Evolutionary conservation across 305 asterid species (phyloP).

Genomic region (Striga hermonthica): DNA sequence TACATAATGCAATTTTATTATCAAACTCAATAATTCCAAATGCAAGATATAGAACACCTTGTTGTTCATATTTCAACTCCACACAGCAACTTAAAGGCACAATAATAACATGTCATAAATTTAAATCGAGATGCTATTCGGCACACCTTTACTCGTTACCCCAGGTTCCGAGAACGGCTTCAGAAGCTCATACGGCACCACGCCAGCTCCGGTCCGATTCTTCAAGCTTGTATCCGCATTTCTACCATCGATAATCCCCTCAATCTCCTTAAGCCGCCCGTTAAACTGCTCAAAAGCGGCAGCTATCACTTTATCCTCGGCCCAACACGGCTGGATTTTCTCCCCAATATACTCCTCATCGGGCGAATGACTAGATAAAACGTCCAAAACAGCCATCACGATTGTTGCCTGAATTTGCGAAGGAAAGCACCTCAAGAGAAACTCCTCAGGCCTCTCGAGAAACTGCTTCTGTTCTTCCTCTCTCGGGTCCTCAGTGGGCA

Average conservation of each 20-base stretch:
- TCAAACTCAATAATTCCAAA: background rate
- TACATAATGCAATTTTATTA: background rate
- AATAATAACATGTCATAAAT: background rate
- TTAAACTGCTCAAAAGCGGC: conserved; percentile 51
- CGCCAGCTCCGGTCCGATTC: conserved; percentile 64
- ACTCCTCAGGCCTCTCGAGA: conserved; percentile 52
- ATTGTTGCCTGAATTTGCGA: conserved; percentile 56
- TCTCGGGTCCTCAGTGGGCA: conserved; percentile 61
- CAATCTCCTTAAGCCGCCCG: conserved; percentile 57
- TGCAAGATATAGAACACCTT: background rate
- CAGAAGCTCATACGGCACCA: conserved; percentile 53
- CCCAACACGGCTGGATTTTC: conserved; percentile 38
- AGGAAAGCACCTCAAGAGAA: conserved; percentile 52
- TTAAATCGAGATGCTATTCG: conserved; percentile 74
- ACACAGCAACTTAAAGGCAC: background rate
- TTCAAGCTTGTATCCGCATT: conserved; percentile 33
- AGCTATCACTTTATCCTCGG: conserved; percentile 33
- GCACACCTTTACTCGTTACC: conserved; percentile 73
- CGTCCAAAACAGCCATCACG: conserved; percentile 53
- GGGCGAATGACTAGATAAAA: conserved; percentile 66
- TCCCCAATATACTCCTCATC: conserved; percentile 79
- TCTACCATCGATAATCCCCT: conserved; percentile 60
- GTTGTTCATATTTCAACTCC: conserved; percentile 1
- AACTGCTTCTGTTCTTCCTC: conserved; percentile 40
- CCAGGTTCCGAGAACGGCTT: conserved; percentile 66